Evolutionary conservation across 163 green algal genomes (phyloP).

Genomic region (Picocystis sp.): DNA sequence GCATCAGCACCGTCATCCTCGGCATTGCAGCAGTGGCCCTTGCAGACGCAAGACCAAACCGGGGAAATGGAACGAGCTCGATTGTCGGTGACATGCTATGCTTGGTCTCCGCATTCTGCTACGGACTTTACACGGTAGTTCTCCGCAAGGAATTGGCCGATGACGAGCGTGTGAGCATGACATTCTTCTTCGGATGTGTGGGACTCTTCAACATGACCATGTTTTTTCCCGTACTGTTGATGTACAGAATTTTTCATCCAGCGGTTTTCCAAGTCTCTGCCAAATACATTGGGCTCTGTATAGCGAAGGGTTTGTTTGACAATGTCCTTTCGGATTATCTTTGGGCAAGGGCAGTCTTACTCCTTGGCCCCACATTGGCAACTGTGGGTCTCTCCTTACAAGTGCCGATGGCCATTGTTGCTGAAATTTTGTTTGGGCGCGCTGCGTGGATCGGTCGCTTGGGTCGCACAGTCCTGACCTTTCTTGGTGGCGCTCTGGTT

Average conservation of each 20-base stretch:
- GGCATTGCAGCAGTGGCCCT: conserved; percentile 41
- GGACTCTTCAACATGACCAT: conserved; percentile 48
- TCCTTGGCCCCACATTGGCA: conserved; percentile 72
- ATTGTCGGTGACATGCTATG: conserved; percentile 56
- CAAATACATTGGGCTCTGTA: neutral
- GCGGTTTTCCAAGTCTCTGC: neutral
- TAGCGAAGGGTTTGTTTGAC: conserved; percentile 27
- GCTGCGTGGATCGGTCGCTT: conserved; percentile 24
- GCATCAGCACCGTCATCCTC: conserved; percentile 9
- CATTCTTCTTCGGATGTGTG: conserved; percentile 43
- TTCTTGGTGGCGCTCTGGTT: conserved; percentile 30
- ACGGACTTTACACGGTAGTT: conserved; percentile 69
- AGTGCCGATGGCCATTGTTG: conserved; percentile 58
- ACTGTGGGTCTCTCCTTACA: conserved; percentile 77
- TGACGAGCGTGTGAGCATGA: conserved; percentile 22
- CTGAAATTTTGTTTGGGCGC: conserved; percentile 31
- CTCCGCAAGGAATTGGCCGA: conserved; percentile 47
- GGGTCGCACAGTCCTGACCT: conserved; percentile 20
- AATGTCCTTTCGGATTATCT: conserved; percentile 79
- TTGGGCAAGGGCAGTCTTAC: conserved; percentile 80
- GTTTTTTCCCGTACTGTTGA: conserved; percentile 35
- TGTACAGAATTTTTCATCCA: conserved; percentile 11
- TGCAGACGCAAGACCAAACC: conserved; percentile 21
- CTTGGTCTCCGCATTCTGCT: conserved; percentile 56
- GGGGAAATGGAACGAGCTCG: neutral